These are phyloP conservation scores for Linum usitatissimum DNA, from an alignment of 345 rosid genomes.

Conservation along the genomic window DNA sequence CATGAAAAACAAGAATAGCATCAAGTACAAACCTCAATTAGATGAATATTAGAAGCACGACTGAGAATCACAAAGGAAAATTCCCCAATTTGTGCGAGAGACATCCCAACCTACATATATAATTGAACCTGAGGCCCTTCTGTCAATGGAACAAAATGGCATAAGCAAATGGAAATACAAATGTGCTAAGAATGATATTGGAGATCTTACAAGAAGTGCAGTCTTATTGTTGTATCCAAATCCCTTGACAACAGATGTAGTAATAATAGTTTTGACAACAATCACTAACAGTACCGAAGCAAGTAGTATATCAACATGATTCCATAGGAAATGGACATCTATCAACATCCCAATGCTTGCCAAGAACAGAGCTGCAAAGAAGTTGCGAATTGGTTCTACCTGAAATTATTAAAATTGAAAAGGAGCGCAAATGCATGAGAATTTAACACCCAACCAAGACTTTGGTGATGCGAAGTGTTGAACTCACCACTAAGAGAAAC, in stretches of 20 bases:
- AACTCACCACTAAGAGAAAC: neutral
- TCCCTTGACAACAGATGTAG: constrained; percentile 60
- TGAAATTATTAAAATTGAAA: constrained; percentile 11
- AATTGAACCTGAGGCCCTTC: constrained; percentile 15
- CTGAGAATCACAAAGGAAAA: constrained; percentile 94
- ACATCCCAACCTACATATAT: constrained; percentile 67
- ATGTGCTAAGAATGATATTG: neutral
- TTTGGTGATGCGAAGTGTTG: neutral
- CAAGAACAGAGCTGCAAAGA: constrained; percentile 89
- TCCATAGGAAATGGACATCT: constrained; percentile 87
- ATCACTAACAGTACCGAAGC: constrained; percentile 78
- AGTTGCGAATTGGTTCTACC: constrained; percentile 92
- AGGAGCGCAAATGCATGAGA: neutral
- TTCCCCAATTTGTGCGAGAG: constrained; percentile 95
- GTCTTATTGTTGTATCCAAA: constrained; percentile 87
- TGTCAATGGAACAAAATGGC: constrained; percentile 7
- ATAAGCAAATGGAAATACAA: constrained; percentile 1
- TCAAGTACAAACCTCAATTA: constrained; percentile 63
- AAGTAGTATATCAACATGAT: constrained; percentile 72
- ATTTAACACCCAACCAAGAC: neutral
- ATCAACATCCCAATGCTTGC: constrained; percentile 93
- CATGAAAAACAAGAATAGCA: neutral
- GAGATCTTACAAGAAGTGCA: constrained; percentile 62
- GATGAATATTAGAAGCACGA: constrained; percentile 93
- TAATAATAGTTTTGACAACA: constrained; percentile 58